Conservation (phyloP, 345 rosid genomes). For the Cardamine occulta region DNA sequence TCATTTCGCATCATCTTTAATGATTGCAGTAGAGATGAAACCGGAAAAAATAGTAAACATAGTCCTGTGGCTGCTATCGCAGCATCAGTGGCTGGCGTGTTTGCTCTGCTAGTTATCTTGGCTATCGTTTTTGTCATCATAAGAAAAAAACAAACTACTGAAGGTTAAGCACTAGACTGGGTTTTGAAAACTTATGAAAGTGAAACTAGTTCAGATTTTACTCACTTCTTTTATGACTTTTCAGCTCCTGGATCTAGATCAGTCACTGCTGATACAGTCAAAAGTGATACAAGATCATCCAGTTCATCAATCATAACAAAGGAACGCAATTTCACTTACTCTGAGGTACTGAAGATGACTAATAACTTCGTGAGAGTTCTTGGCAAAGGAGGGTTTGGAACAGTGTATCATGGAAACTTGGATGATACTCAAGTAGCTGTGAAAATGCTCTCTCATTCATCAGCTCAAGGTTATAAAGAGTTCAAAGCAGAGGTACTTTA, state of each 20-base stretch:
- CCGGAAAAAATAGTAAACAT: background rate
- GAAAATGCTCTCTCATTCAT: conserved; percentile 46
- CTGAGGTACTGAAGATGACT: conserved; percentile 42
- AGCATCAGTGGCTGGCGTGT: conserved; percentile 19
- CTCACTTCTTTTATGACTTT: background rate
- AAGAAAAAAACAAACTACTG: background rate
- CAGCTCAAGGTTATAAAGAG: conserved; percentile 45
- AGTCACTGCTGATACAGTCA: background rate
- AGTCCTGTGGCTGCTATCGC: background rate
- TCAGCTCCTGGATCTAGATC: background rate
- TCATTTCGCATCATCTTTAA: background rate
- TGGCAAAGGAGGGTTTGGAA: conserved; percentile 49
- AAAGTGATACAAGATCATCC: conserved; percentile 9
- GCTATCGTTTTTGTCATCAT: conserved; percentile 6
- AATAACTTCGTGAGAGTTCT: conserved; percentile 42
- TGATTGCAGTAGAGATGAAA: background rate
- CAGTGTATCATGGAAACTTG: conserved; percentile 43
- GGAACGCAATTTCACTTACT: conserved; percentile 34
- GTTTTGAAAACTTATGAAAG: background rate
- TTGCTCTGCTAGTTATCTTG: conserved; percentile 21
- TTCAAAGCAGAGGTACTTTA: conserved; percentile 47
- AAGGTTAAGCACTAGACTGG: conserved; percentile 3
- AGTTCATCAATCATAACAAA: conserved; percentile 28
- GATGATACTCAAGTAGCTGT: conserved; percentile 46
- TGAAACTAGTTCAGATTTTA: background rate